Conservation (phyloP, 345 rosid species). For the Syzygium jambos region DNA sequence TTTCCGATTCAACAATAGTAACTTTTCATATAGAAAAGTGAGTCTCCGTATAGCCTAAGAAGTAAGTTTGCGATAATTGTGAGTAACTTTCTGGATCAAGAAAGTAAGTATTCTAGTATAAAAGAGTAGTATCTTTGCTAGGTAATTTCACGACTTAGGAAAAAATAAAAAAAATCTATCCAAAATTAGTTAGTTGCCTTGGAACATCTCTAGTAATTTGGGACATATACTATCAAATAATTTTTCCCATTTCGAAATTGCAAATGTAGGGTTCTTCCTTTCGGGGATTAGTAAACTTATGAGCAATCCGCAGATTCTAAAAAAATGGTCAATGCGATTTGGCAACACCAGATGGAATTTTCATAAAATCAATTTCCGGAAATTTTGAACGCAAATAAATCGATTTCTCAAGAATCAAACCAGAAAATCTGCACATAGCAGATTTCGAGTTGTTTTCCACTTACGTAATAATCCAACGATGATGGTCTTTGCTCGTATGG, state of each 20-base stretch:
- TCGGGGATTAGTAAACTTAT: neutral
- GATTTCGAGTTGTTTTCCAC: neutral
- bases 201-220: neutral
- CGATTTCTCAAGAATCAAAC: neutral
- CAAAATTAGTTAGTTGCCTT: too few relatives aligned
- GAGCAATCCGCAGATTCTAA: neutral
- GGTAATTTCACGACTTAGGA: neutral
- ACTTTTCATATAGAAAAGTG: too few relatives aligned
- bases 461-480: too few relatives aligned
- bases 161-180: neutral
- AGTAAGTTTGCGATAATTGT: too few relatives aligned
- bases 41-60: too few relatives aligned
- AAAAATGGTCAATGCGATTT: neutral
- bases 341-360: neutral
- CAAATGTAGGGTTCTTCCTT: neutral
- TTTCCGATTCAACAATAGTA: too few relatives aligned
- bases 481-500: neutral
- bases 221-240: fast-evolving
- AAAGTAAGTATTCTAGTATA: too few relatives aligned
- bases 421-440: fast-evolving
- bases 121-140: too few relatives aligned
- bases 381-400: neutral
- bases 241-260: neutral
- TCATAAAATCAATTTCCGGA: neutral
- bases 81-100: neutral